Evolutionary conservation across 371 early-diverging fungal genomes (phyloP), one percentile per base, ranked within the genome.

Genomic region (Mucor saturninus): DNA sequence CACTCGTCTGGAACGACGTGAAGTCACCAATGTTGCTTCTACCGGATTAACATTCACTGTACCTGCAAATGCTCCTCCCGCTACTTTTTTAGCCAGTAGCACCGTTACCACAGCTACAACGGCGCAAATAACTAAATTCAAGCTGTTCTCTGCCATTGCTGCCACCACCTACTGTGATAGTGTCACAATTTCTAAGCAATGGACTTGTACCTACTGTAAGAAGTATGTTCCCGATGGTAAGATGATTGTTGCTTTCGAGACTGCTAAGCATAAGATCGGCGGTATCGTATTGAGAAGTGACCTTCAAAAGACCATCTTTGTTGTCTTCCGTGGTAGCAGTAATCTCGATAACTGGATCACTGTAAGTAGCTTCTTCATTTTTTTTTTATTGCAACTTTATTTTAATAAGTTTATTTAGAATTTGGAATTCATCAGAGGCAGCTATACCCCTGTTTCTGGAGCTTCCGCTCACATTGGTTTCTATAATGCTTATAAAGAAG

Each of bases 271-370:
- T n/a, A 62, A 65, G 10, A 72, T 61, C 5, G 65, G 56, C 48
- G 72, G 72, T 15, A 62, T 46, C 42, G 40, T 72, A n/a, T 37
- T 62, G 35, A 64, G 65, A 29, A 64, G 62, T 52, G 72, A 62
- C 9, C n/a, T 29, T 5, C 51, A 65, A 9, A 68, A 68, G 53
- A 45, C 62, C 4, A 72, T 72, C 4, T 62, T 65, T 43, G 29
- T 72, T n/a, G 55, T 57, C 4, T 72, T 68, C 59, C 59, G 72
- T 50, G 72, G 72, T 35, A 61, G 63, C 31, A 63, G 56, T 30
- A 66, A 63, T 13, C 49, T 60, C 57, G 39, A 52, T n/a, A 66
- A 43, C 28, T 48, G 43, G n/a, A 53, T 71, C 32, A 60, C 56
- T 42, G 69, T 40, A 56, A 40, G 28, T 51, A 31, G 0, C 30